Evolutionary conservation across 169 alveolate genomes (phyloP).

Genomic region (Plasmodium vivax): DNA sequence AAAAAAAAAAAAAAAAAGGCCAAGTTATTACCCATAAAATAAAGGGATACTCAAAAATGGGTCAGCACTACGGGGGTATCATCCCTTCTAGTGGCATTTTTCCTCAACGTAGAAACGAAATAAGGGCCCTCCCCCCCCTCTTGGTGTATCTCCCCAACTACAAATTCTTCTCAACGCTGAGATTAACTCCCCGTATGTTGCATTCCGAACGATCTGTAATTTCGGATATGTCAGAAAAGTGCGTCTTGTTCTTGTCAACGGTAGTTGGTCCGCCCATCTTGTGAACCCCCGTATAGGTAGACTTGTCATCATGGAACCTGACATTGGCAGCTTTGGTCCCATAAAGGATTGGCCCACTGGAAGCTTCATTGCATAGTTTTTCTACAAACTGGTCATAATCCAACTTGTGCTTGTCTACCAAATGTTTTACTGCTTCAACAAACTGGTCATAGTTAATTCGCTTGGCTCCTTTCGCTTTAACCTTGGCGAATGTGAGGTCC

Average conservation of each 20-base stretch:
- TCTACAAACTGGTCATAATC: conserved; percentile 66
- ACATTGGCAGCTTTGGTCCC: conserved; percentile 92
- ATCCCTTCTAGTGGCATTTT: neutral
- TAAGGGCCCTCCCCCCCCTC: neutral
- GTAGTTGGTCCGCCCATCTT: conserved; percentile 91
- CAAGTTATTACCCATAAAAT: neutral
- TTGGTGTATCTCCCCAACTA: neutral
- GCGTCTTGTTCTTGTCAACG: conserved; percentile 84
- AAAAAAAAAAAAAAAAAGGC: too few relatives aligned
- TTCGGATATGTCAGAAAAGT: conserved; percentile 79
- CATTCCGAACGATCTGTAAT: conserved; percentile 79
- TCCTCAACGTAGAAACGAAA: neutral
- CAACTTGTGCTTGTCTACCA: conserved; percentile 79
- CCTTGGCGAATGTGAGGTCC: conserved; percentile 88
- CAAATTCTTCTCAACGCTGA: conserved; percentile 72
- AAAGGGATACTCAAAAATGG: neutral
- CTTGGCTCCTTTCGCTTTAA: conserved; percentile 82
- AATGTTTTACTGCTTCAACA: conserved; percentile 78
- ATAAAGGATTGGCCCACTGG: conserved; percentile 88
- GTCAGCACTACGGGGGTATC: neutral
- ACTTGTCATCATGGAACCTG: conserved; percentile 89
- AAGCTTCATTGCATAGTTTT: conserved; percentile 64
- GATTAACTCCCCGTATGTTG: conserved; percentile 80
- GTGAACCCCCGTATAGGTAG: conserved; percentile 92
- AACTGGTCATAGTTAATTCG: conserved; percentile 81